A percentile compares a stretch with the other conserved stretches of the same genome.
Evolutionary conservation across 345 rosid species (phyloP).

Genomic region (Brassica cretica): DNA sequence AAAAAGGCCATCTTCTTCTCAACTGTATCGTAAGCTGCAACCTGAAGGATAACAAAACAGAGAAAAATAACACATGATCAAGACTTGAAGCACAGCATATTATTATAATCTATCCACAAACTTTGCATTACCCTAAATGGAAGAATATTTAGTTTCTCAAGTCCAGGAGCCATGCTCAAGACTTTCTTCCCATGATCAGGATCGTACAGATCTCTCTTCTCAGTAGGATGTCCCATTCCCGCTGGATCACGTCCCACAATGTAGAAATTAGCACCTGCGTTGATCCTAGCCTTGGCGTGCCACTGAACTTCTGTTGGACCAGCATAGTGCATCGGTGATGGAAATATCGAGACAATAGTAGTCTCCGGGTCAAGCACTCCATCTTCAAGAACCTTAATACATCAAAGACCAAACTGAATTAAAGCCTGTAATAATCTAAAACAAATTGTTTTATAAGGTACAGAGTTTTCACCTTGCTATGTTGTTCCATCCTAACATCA

Average conservation of each 20-base stretch:
- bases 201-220: constrained; percentile 91
- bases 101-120: neutral
- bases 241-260: constrained; percentile 99
- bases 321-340: constrained; percentile 98
- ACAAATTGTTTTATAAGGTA: neutral
- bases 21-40: constrained; percentile 84
- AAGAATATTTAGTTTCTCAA: constrained; percentile 88
- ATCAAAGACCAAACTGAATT: neutral
- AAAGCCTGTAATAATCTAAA: no score
- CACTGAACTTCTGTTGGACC: constrained; percentile 99
- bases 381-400: constrained; percentile 82
- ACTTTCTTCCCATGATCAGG: constrained; percentile 98
- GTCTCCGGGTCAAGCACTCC: constrained; percentile 90
- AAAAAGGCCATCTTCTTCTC: constrained; percentile 96
- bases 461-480: constrained; percentile 63
- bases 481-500: constrained; percentile 95
- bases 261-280: constrained; percentile 97
- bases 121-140: constrained; percentile 74
- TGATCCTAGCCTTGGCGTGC: constrained; percentile 97
- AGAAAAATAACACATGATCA: neutral
- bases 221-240: constrained; percentile 95
- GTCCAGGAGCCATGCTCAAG: constrained; percentile 96
- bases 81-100: neutral
- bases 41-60: constrained; percentile 46
- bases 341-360: constrained; percentile 90